Percentiles rank a stretch among this genome's conserved stretches.
phyloP scores from a whole-genome alignment of 2,329 filamentous ascomycete species.

The Metarhizium sp. region DNA sequence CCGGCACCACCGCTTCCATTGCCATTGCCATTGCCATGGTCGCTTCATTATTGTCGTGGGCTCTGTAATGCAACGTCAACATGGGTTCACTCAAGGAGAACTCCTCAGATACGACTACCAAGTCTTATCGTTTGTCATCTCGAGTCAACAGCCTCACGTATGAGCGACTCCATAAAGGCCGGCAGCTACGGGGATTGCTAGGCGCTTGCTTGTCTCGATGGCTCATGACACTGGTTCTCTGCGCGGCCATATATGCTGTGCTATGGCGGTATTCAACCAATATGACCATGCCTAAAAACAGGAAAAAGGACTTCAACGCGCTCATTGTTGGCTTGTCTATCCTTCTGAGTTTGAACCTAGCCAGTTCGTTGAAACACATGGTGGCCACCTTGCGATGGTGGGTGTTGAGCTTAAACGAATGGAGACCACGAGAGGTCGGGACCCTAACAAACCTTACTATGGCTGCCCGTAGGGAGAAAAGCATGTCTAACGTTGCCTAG shows the following conservation, averaged over 20 bases:
- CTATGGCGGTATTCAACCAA: slow-evolving; percentile 18
- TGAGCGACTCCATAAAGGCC: slow-evolving; percentile 11
- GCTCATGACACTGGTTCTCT: slow-evolving; percentile 19
- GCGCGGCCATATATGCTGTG: slow-evolving; percentile 18
- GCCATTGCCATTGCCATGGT: not conserved
- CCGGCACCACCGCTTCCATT: not conserved
- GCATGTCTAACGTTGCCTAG: not conserved
- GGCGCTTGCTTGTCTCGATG: slow-evolving; percentile 14
- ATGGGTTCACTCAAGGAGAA: slow-evolving; percentile 1
- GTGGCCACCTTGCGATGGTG: slow-evolving; percentile 36
- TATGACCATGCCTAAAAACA: slow-evolving; percentile 19
- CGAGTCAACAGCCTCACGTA: slow-evolving; percentile 11
- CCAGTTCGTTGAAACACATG: slow-evolving; percentile 32
- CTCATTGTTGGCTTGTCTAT: slow-evolving; percentile 35
- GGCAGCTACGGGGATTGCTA: slow-evolving; percentile 12
- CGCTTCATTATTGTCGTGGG: not conserved
- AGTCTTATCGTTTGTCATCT: not conserved
- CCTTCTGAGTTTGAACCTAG: slow-evolving; percentile 30
- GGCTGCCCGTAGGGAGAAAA: no score
- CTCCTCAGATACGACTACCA: slow-evolving; percentile 1
- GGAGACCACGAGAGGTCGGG: slow-evolving; percentile 29
- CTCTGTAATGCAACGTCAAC: not conserved
- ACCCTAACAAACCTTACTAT: not conserved
- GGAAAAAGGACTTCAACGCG: slow-evolving; percentile 33
- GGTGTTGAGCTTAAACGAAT: slow-evolving; percentile 27